Evolutionary conservation across 176 grass and related monocot genomes (phyloP).

Genomic region (Raddia guianensis): DNA sequence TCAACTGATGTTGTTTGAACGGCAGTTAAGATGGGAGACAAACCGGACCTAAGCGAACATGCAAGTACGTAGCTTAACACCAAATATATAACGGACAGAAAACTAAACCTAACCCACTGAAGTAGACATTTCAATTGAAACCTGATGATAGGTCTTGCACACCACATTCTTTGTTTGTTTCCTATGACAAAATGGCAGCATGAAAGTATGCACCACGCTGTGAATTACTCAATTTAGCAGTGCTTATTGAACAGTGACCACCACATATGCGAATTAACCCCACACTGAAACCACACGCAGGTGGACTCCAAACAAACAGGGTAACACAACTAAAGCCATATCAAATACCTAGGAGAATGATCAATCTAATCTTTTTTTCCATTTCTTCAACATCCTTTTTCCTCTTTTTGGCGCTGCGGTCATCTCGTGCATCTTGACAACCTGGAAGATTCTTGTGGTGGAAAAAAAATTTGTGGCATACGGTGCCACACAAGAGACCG

Average conservation of each 20-base stretch:
- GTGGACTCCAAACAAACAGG: too few species aligned
- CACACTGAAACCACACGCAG: too few species aligned
- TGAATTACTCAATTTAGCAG: background rate
- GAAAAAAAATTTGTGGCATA: too few species aligned
- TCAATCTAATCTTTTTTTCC: too few species aligned
- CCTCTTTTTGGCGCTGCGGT: too few species aligned
- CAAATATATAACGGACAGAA: background rate
- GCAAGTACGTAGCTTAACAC: background rate
- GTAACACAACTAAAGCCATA: too few species aligned
- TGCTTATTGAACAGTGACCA: background rate
- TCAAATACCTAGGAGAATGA: too few species aligned
- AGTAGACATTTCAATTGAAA: background rate
- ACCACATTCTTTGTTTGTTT: background rate
- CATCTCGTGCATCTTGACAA: too few species aligned
- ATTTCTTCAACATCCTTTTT: too few species aligned
- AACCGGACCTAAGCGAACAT: background rate
- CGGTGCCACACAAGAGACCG: too few species aligned
- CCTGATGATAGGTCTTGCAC: background rate
- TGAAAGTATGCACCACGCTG: background rate
- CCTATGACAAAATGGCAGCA: background rate
- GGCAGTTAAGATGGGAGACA: slow-evolving; percentile 14
- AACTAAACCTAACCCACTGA: background rate
- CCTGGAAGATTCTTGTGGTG: too few species aligned
- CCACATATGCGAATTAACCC: too few species aligned
- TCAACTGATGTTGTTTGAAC: background rate